These are phyloP conservation scores for Fusarium dimerum DNA, from an alignment of 2,329 filamentous ascomycete species.

Conservation along the genomic window DNA sequence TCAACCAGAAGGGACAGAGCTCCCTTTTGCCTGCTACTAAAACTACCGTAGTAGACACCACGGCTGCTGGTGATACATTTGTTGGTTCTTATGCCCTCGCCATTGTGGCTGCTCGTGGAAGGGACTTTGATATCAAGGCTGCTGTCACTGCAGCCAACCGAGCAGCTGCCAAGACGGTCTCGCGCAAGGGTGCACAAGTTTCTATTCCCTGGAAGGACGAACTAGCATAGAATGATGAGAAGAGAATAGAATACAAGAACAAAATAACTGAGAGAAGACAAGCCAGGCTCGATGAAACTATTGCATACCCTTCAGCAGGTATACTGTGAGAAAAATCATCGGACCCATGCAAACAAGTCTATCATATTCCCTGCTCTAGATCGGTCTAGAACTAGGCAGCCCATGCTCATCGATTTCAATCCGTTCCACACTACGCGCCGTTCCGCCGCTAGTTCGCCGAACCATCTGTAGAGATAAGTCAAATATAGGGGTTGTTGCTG, in stretches of 20 bases:
- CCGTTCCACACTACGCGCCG: conserved; percentile 18
- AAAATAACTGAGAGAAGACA: not conserved
- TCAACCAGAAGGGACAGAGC: conserved; percentile 43
- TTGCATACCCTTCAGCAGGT: not conserved
- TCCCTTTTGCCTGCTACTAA: conserved; percentile 64
- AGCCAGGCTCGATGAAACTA: not conserved
- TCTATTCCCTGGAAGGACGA: conserved; percentile 49
- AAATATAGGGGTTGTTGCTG: conserved; percentile 17
- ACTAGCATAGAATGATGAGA: conserved; percentile 29
- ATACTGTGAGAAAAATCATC: conserved; percentile 3
- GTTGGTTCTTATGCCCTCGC: conserved; percentile 83
- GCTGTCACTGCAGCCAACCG: conserved; percentile 57
- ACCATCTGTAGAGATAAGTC: conserved; percentile 15
- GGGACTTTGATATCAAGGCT: conserved; percentile 53
- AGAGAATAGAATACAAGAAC: not conserved
- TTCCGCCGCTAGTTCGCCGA: conserved; percentile 7
- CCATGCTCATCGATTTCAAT: conserved; percentile 31
- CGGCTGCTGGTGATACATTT: conserved; percentile 92
- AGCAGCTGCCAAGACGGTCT: conserved; percentile 44
- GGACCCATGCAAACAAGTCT: not conserved
- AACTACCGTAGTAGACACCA: conserved; percentile 84
- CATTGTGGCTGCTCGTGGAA: conserved; percentile 52
- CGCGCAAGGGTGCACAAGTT: conserved; percentile 43
- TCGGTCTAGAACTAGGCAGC: conserved; percentile 31
- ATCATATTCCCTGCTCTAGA: conserved; percentile 7